Base-by-base conservation (phyloP, 352 stramenopile genomes). In the Phytophthora fragariae region DNA sequence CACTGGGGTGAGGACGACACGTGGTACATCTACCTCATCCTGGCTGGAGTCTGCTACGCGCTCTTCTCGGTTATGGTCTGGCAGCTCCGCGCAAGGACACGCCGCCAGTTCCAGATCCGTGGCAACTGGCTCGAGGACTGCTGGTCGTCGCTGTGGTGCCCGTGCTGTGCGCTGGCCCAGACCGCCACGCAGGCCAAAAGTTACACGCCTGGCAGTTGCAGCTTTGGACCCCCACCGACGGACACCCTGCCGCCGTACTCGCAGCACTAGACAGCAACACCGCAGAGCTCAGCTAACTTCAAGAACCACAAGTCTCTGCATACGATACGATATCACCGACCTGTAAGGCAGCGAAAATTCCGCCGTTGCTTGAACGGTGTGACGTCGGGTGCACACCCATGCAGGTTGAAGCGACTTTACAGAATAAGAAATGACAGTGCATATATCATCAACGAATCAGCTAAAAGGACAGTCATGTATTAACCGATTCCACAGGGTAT, bases 141-240 rank as follows among this genome's bases (percentile, higher is more conserved):
- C 47, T 72, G 66, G 61, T 68, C 70, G 12, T 65, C 74, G 15
- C 57, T 81, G 3, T 81, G 70, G 35, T 84, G 78, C 33, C 67
- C 55, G 24, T 72, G 69, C 12, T 86, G 80, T 55, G 52, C 68
- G 5, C 46, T 86, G 29, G 80, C 79, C 0, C 82, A 89, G 60
- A 77, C 78, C 37, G 79, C 79, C n/a, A 85, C 76, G 17, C 82
- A 89, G 55, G 59, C 68, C 46, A 76, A 80, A 54, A 86, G 80
- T 67, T 87, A 87, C 62, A 77, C 41, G 27, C 73, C 75, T 6
- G 77, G 77, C 6, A 74, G 69, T 31, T 89, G 80, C 62, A 68
- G 58, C 46, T 81, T 88, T 24, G 52, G 62, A 4, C 63, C 72
- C 0, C 73, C 73, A 8, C 19, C 24, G 21, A 50, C 17, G 24